Base-by-base conservation (phyloP, 1,139 yeast genomes). In the Sugiyamaella castrensis region DNA sequence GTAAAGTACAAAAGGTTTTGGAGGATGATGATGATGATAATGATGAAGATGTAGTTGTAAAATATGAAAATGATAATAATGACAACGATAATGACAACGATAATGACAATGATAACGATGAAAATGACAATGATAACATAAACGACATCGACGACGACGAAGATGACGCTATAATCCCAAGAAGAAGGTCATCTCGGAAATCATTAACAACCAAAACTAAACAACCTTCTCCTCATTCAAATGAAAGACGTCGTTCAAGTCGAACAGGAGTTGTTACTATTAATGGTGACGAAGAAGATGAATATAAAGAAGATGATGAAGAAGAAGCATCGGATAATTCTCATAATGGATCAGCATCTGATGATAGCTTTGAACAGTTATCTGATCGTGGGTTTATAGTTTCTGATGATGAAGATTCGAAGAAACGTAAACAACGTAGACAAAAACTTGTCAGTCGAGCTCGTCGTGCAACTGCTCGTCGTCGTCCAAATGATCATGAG, bases 241-340 rank as follows among this genome's bases (percentile, higher is more conserved):
- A 59, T 59, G 24, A 62, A 55, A n/a, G 64, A 53, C 13, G 63
- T 55, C 31, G 53, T 57, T 42, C 54, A 52, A 38, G 58, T 53
- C 24, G 24, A 61, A 52, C 37, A 46, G 19, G 24, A 34, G 40
- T 32, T 27, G 36, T 7, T 34, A 26, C 12, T n/a, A 29, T 42
- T 8, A 51, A 50, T 27, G 54, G 50, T 15, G 60, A 56, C 13
- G 60, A 55, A 28, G 61, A 51, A 15, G 55, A 52, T 24, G 55
- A 53, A 24, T 53, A 42, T 27, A 54, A 50, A 12, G 59, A 50
- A 27, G 52, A 43, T 12, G 52, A 50, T 60, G 51, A 53, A 36
- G 47, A 43, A 29, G 51, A 40, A 31, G 46, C 45, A 15, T 43
- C 40, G 15, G 39, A 50, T 43, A 61, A 62, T 24, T 37, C 60